A percentile compares a stretch with the other conserved stretches of the same genome.
Evolutionary conservation across 2,329 filamentous ascomycete species (phyloP).

Genomic region (Phoma herbarum): DNA sequence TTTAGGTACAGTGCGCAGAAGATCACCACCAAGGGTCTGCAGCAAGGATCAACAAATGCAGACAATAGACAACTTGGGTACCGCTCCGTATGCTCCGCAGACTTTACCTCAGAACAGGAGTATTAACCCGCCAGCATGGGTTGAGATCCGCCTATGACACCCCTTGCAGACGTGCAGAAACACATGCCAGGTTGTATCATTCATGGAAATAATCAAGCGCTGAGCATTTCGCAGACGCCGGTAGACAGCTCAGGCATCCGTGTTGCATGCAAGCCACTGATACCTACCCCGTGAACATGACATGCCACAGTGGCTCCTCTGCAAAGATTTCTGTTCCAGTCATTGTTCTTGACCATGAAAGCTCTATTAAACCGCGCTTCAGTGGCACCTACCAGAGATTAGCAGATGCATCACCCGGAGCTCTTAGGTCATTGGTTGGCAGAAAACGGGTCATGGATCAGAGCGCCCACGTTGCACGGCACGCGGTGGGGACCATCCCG

Average conservation of each 20-base stretch:
- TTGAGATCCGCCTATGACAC: not conserved
- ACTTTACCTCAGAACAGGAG: not conserved
- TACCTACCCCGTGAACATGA: not conserved
- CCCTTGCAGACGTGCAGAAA: not conserved
- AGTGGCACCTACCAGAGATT: not conserved
- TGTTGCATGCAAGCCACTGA: not conserved
- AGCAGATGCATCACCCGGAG: not conserved
- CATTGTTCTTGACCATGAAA: too few species aligned
- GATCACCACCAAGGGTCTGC: not conserved
- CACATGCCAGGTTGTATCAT: not conserved
- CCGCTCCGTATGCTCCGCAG: not conserved
- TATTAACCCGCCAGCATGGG: not conserved
- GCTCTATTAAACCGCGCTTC: not conserved
- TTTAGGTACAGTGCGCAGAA: not conserved
- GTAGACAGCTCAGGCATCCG: not conserved
- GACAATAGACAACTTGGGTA: not conserved
- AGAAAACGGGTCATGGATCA: not conserved
- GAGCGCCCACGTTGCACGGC: conserved; percentile 4
- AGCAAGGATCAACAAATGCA: not conserved
- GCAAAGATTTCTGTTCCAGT: not conserved
- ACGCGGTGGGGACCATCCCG: conserved; percentile 5
- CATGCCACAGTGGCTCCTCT: not conserved
- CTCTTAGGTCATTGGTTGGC: not conserved
- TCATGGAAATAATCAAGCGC: not conserved
- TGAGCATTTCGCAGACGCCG: not conserved